These are phyloP conservation scores for Rhodotorula diobovata DNA, from an alignment of 768 basidiomycete genomes.

Conservation along the genomic window DNA sequence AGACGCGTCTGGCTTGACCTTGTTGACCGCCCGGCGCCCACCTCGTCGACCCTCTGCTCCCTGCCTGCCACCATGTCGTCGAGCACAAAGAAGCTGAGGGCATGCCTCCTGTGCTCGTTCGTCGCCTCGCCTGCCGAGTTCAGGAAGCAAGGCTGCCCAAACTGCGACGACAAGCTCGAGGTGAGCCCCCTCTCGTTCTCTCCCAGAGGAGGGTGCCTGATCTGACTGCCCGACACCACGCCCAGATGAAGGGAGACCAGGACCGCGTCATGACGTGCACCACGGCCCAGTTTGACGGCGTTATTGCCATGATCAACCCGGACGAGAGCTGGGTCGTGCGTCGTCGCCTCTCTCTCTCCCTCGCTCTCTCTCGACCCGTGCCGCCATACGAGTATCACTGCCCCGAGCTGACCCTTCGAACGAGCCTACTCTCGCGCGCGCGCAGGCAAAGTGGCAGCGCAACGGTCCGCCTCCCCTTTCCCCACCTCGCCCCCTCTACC, in stretches of 20 bases:
- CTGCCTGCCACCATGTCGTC: too few relatives aligned
- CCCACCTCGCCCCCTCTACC: slow-evolving; percentile 2
- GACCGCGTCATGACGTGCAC: slow-evolving; percentile 84
- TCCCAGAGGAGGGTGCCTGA: neutral
- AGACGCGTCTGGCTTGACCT: too few relatives aligned
- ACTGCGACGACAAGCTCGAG: slow-evolving; percentile 92
- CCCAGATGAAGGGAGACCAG: slow-evolving; percentile 76
- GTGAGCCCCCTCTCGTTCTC: slow-evolving; percentile 54
- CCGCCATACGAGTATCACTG: too few relatives aligned
- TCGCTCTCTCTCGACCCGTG: neutral
- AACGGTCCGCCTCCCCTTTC: slow-evolving; percentile 60
- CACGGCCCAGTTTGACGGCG: slow-evolving; percentile 85
- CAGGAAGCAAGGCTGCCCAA: slow-evolving; percentile 80
- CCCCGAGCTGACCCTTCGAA: neutral
- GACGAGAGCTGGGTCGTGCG: slow-evolving; percentile 80
- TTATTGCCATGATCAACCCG: slow-evolving; percentile 79
- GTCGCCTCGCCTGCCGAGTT: slow-evolving; percentile 81
- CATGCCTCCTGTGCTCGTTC: slow-evolving; percentile 89
- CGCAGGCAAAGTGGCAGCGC: slow-evolving; percentile 74
- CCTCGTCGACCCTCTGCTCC: too few relatives aligned
- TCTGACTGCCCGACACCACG: neutral
- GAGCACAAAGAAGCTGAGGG: slow-evolving; percentile 62
- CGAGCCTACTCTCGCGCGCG: too few relatives aligned
- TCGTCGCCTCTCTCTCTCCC: neutral
- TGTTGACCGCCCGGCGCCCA: too few relatives aligned